Evolutionary conservation across 352 stramenopile genomes (phyloP).

Genomic region (Globisporangium barbulae): DNA sequence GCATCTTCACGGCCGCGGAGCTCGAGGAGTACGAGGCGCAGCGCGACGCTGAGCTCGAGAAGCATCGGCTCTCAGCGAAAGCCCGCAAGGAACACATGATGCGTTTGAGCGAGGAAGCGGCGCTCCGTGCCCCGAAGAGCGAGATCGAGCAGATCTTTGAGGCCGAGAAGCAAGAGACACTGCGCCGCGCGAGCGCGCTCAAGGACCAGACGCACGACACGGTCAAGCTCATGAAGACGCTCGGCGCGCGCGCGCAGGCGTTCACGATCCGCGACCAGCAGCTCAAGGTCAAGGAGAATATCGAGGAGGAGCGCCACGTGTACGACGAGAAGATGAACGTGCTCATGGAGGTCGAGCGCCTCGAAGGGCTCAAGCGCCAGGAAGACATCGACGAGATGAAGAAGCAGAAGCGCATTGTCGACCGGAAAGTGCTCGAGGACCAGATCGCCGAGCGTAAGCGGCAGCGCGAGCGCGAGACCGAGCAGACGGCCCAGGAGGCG

Average conservation of each 20-base stretch:
- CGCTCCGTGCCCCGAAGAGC: constrained; percentile 59
- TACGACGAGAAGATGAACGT: constrained; percentile 95
- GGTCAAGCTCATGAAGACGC: constrained; percentile 93
- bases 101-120: constrained; percentile 59
- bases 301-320: constrained; percentile 75
- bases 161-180: constrained; percentile 57
- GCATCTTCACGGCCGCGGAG: constrained; percentile 50
- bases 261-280: constrained; percentile 96
- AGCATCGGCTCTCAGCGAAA: constrained; percentile 54
- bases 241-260: constrained; percentile 86
- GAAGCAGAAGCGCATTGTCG: constrained; percentile 76
- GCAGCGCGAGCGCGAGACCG: constrained; percentile 43
- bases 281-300: constrained; percentile 57
- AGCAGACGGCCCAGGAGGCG: constrained; percentile 70
- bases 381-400: constrained; percentile 89
- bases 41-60: constrained; percentile 53
- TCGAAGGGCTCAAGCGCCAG: constrained; percentile 89
- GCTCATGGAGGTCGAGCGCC: constrained; percentile 93
- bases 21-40: constrained; percentile 56
- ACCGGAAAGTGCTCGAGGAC: constrained; percentile 88
- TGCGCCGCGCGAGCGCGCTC: constrained; percentile 46
- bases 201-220: constrained; percentile 86
- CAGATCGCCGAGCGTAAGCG: constrained; percentile 65
- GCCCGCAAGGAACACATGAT: constrained; percentile 82
- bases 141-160: constrained; percentile 79